A percentile compares a stretch with the other conserved stretches of the same genome.
Evolutionary conservation across 441 rosid genomes (phyloP).

Genomic region (Brassica hybrid): DNA sequence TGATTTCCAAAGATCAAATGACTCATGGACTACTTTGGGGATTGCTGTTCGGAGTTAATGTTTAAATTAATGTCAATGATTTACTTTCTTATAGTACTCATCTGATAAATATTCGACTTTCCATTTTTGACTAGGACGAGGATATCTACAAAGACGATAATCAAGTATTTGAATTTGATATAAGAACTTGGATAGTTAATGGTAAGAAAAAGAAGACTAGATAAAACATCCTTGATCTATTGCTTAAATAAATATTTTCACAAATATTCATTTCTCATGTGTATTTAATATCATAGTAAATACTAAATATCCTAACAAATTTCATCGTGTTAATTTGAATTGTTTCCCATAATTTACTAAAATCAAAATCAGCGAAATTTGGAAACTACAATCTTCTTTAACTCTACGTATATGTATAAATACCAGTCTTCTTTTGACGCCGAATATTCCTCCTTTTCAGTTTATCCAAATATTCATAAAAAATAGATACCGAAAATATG

Average conservation of each 20-base stretch:
- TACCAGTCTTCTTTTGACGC: neutral
- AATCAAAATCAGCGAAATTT: neutral
- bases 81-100: neutral
- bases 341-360: neutral
- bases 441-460: neutral
- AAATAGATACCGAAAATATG: conserved; percentile 1
- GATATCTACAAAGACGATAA: neutral
- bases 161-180: neutral
- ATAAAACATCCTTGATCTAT: neutral
- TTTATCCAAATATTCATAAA: neutral
- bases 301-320: neutral
- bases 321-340: neutral
- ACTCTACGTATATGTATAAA: conserved; percentile 12
- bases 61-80: neutral
- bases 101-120: neutral
- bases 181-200: neutral
- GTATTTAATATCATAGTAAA: neutral
- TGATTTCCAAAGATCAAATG: neutral
- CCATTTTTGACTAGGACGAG: neutral
- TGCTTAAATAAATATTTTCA: neutral
- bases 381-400: neutral
- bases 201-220: neutral
- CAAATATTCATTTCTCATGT: neutral
- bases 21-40: neutral
- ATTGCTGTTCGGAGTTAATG: neutral